Conservation (phyloP, 306 rosid species). For the Vachellia pachyceras region DNA sequence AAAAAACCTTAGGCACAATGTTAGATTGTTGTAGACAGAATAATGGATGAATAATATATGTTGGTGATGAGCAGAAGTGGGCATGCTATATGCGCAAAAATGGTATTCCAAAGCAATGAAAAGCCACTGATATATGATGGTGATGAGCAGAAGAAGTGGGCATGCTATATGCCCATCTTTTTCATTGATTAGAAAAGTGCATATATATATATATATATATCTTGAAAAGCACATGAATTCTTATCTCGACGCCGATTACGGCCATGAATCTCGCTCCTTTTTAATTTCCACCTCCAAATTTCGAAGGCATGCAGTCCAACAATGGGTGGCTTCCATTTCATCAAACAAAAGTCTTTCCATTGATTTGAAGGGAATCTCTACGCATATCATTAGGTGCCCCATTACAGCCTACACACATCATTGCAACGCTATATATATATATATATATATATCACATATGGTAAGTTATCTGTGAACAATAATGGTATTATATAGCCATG, state of each 20-base stretch:
- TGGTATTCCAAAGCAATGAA: neutral
- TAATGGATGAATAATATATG: neutral
- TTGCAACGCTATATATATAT: constrained; percentile 2
- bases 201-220: neutral
- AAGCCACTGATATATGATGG: neutral
- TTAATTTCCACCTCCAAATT: neutral
- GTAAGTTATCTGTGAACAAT: neutral
- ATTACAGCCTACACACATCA: constrained; percentile 45
- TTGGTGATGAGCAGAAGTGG: neutral
- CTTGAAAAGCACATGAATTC: neutral
- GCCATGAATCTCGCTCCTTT: neutral
- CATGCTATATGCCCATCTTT: neutral
- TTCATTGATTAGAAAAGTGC: no score
- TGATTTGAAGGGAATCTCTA: neutral
- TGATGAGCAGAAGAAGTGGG: neutral
- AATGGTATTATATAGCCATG: neutral
- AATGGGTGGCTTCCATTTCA: neutral
- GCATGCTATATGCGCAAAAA: neutral
- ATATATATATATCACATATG: no score
- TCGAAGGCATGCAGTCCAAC: neutral
- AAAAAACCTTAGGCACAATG: no score
- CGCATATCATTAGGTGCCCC: constrained; percentile 33
- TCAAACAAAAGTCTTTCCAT: neutral
- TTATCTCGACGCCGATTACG: neutral
- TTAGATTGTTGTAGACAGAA: neutral